Base-by-base conservation (phyloP, 352 stramenopile species). In the Phytophthora sp. region DNA sequence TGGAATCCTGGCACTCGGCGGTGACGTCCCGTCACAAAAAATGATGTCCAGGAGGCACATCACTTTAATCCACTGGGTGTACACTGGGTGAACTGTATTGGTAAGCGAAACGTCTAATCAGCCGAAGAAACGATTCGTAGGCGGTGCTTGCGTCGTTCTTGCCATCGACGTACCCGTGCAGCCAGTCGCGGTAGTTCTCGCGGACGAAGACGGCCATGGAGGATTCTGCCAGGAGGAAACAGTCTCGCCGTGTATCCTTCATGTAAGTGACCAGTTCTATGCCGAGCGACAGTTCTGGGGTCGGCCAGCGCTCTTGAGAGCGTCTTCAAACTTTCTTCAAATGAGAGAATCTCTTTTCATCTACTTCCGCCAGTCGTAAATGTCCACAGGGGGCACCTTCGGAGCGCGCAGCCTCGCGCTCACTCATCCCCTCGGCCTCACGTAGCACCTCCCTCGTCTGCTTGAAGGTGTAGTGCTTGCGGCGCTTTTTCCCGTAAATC, bases 101-200 rank as follows among this genome's bases (percentile, higher is more conserved):
- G 47, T 64, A 69, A 3, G 52, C 9, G 64, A 55, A n/a, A 21
- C 61, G 61, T 7, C 52, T 11, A 11, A 56, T 47, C 3, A 59
- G 30, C 1, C 39, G 26, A 24, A 56, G 31, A 18, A 62, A 13
- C 1, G 41, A 62, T 9, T 67, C 50, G n/a, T 53, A 57, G 0
- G 50, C 30, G 12, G 41, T 61, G 11, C 16, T 27, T 13, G 41
- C 13, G 16, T 66, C 39, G 21, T 54, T 60, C 18, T 56, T 60
- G 0, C 31, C 16, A 2, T 39, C 11, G 0, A 63, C n/a, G 44
- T 63, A 69, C 16, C 16, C 16, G 2, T 38, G 12, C 8, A 63
- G 18, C n/a, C 44, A 63, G 4, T 29, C 24, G 8, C 35, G 8
- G 16, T 69, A 52, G 4, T 53, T 8, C 0, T 55, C 42, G 4